Conservation (phyloP, 2,329 filamentous ascomycete genomes). For the Coniochaeta pulveracea region DNA sequence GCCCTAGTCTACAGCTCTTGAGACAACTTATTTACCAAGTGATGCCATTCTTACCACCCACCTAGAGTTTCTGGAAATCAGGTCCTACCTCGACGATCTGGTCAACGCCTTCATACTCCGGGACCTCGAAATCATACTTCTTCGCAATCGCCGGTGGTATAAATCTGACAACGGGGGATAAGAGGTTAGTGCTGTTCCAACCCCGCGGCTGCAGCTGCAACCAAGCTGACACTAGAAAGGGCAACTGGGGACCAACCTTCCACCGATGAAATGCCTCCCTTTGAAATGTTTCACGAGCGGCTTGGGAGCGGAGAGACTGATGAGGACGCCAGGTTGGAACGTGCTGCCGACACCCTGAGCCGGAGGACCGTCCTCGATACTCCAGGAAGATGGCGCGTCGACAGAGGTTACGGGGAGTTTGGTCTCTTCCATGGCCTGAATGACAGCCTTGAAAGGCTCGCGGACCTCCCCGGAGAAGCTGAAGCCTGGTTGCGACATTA, state of each 20-base stretch:
- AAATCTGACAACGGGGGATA: slow-evolving; percentile 46
- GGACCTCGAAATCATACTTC: slow-evolving; percentile 79
- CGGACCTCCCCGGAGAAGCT: slow-evolving; percentile 85
- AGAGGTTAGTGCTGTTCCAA: slow-evolving; percentile 6
- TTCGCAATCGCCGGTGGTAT: slow-evolving; percentile 65
- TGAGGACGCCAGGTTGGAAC: slow-evolving; percentile 70
- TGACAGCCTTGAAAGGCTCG: slow-evolving; percentile 81
- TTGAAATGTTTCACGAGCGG: slow-evolving; percentile 74
- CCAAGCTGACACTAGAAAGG: slow-evolving; percentile 14
- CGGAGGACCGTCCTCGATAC: slow-evolving; percentile 80
- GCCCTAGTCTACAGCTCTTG: slow-evolving; percentile 9
- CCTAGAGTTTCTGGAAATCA: slow-evolving; percentile 41
- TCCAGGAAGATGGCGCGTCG: slow-evolving; percentile 90
- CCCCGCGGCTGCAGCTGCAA: no score
- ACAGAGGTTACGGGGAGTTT: slow-evolving; percentile 73
- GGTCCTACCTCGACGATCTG: slow-evolving; percentile 70
- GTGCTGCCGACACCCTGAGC: slow-evolving; percentile 62
- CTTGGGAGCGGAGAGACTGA: slow-evolving; percentile 90
- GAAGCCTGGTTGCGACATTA: no score
- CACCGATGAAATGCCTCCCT: slow-evolving; percentile 86
- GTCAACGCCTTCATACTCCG: slow-evolving; percentile 74
- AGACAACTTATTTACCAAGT: no score
- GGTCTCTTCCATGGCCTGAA: slow-evolving; percentile 63
- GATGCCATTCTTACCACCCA: no score
- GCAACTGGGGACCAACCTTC: slow-evolving; percentile 41